phyloP scores from a whole-genome alignment of 129 eudicot species.

The Tanacetum coccineum region DNA sequence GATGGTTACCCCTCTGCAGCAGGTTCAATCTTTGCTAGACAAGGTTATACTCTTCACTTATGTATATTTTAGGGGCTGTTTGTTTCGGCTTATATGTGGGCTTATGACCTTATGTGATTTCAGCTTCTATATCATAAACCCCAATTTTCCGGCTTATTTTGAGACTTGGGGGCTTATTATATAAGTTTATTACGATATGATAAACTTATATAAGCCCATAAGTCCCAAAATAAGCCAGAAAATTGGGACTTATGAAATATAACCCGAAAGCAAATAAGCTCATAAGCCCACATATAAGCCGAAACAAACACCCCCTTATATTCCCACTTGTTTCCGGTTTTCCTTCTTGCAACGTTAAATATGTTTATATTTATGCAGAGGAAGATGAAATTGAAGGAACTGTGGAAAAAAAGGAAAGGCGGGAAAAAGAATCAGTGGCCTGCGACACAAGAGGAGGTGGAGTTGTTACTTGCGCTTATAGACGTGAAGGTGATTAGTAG shows the following conservation, averaged over 20 bases:
- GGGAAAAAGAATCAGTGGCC: slow-evolving; percentile 86
- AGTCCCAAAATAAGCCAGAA: too few species aligned
- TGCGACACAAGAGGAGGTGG: slow-evolving; percentile 54
- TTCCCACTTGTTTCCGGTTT: background rate
- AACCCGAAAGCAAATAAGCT: too few species aligned
- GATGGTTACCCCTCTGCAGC: slow-evolving; percentile 73
- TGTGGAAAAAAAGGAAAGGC: slow-evolving; percentile 64
- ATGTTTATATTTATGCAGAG: slow-evolving; percentile 40
- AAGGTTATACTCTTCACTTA: slow-evolving; percentile 36
- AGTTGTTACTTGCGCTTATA: slow-evolving; percentile 62
- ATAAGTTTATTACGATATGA: too few species aligned
- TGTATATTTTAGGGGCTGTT: background rate
- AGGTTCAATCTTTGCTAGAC: slow-evolving; percentile 67
- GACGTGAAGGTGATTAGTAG: slow-evolving; percentile 63
- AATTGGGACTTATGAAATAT: too few species aligned
- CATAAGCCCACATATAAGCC: too few species aligned
- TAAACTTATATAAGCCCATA: too few species aligned
- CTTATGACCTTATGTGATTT: too few species aligned
- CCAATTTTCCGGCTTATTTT: too few species aligned
- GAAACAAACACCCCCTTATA: too few species aligned
- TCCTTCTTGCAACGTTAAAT: background rate
- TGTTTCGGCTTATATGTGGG: too few species aligned
- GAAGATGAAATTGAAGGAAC: slow-evolving; percentile 76
- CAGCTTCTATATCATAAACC: too few species aligned
- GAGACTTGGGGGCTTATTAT: too few species aligned